Evolutionary conservation across 1,139 yeast species (phyloP).

Genomic region (Yamadazyma sp.): DNA sequence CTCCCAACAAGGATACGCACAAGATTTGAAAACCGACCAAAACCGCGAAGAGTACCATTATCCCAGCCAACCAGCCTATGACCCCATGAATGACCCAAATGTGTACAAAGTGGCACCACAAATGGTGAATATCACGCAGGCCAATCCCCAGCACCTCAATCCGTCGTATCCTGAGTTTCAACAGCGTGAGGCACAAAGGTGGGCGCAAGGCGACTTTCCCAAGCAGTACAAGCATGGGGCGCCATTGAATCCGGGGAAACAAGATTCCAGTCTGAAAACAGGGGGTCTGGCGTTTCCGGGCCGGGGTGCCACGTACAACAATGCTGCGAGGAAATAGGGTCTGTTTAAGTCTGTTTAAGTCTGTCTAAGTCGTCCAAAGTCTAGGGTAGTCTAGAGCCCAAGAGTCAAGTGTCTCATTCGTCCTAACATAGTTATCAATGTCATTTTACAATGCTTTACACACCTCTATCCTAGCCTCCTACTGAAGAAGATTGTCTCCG

Average conservation of each 20-base stretch:
- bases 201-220: conserved; percentile 35
- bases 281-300: conserved; percentile 43
- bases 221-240: conserved; percentile 34
- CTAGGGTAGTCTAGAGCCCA: no score
- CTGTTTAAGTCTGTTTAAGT: no score
- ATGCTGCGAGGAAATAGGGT: conserved; percentile 31
- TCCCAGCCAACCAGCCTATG: conserved; percentile 9
- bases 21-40: conserved; percentile 3
- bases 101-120: conserved; percentile 35
- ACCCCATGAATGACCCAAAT: conserved; percentile 29
- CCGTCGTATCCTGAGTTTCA: conserved; percentile 39
- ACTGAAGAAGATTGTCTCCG: conserved; percentile 45
- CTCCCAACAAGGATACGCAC: conserved; percentile 1
- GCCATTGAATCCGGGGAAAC: conserved; percentile 32
- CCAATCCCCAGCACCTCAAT: conserved; percentile 37
- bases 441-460: no score
- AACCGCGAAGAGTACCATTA: no score
- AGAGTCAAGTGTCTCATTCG: no score
- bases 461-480: no score
- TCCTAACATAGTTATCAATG: no score
- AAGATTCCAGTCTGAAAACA: conserved; percentile 18
- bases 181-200: conserved; percentile 32
- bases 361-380: no score
- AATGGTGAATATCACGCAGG: conserved; percentile 34
- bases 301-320: conserved; percentile 38